A percentile compares a stretch with the other conserved stretches of the same genome.
Evolutionary conservation across 306 rosid species (phyloP).

Genomic region (Quillaja saponaria): DNA sequence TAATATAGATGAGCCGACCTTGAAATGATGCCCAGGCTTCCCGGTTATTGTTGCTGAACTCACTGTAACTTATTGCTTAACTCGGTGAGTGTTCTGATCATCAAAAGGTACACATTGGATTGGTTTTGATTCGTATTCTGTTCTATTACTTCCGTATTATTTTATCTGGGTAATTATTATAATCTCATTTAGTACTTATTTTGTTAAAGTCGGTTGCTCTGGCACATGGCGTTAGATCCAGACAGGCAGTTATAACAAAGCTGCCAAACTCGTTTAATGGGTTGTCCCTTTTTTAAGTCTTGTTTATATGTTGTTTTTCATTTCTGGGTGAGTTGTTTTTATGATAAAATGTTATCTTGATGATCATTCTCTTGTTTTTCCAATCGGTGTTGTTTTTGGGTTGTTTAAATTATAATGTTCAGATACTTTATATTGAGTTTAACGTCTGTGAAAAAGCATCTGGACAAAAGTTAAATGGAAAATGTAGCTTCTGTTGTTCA

Average conservation of each 20-base stretch:
- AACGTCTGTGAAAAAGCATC: conserved; percentile 29
- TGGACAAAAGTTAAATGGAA: conserved; percentile 23
- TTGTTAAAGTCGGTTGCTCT: conserved; percentile 27
- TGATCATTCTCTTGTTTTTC: conserved; percentile 35
- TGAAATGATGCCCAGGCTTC: conserved; percentile 30
- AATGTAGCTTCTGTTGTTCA: conserved; percentile 9
- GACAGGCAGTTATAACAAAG: conserved; percentile 18
- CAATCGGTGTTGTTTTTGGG: conserved; percentile 21
- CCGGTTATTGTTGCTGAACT: conserved; percentile 38
- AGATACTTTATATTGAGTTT: conserved; percentile 14
- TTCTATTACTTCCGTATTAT: conserved; percentile 25
- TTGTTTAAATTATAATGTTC: conserved; percentile 28
- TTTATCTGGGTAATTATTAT: conserved; percentile 23
- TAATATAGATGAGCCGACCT: conserved; percentile 52
- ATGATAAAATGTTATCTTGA: conserved; percentile 17
- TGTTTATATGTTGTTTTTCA: conserved; percentile 17
- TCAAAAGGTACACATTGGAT: conserved; percentile 47
- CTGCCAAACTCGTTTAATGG: conserved; percentile 20
- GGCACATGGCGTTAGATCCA: conserved; percentile 46
- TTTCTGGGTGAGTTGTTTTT: conserved; percentile 27
- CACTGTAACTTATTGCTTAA: conserved; percentile 42
- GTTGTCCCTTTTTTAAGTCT: conserved; percentile 23
- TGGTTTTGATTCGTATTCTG: conserved; percentile 42
- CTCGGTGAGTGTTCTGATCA: conserved; percentile 49
- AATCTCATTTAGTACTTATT: conserved; percentile 9